Percentiles rank a stretch among this genome's conserved stretches.
phyloP scores from a whole-genome alignment of 805 yeast genomes.

The Starmera quercuum region DNA sequence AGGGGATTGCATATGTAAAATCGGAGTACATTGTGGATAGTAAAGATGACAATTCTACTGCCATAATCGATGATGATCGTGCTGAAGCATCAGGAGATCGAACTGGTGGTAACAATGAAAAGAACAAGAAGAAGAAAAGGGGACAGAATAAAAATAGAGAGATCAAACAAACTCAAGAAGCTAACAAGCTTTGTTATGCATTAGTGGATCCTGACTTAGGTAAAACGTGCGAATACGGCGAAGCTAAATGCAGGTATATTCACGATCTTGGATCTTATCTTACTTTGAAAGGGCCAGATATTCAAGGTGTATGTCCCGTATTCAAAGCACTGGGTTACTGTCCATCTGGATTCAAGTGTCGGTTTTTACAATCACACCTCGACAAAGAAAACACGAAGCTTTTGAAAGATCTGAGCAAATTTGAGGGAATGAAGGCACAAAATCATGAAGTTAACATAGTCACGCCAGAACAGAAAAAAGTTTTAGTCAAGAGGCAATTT shows the following conservation, averaged over 20 bases:
- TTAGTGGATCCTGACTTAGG: conserved; percentile 45
- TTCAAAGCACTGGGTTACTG: conserved; percentile 77
- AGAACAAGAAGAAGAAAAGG: conserved; percentile 41
- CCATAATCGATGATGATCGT: conserved; percentile 34
- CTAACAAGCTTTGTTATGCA: conserved; percentile 56
- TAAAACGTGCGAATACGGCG: conserved; percentile 53
- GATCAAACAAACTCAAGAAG: conserved; percentile 59
- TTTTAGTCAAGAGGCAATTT: conserved; percentile 43
- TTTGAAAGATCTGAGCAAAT: conserved; percentile 33
- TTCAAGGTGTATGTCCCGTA: conserved; percentile 80
- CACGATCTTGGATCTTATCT: conserved; percentile 71
- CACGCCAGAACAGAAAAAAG: conserved; percentile 28
- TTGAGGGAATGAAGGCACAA: conserved; percentile 23
- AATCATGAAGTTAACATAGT: conserved; percentile 63
- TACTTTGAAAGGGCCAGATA: conserved; percentile 58
- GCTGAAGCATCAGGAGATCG: conserved; percentile 35
- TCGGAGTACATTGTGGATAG: conserved; percentile 50
- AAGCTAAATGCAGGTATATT: conserved; percentile 62
- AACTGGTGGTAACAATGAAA: conserved; percentile 32
- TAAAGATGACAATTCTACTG: conserved; percentile 8
- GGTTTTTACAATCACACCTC: conserved; percentile 78
- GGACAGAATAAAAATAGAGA: conserved; percentile 87
- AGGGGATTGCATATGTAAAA: conserved; percentile 74
- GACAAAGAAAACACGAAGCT: conserved; percentile 37
- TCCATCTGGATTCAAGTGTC: conserved; percentile 87